These are phyloP conservation scores for Polygonum aviculare DNA, from an alignment of 148 eudicot species.

Conservation along the genomic window DNA sequence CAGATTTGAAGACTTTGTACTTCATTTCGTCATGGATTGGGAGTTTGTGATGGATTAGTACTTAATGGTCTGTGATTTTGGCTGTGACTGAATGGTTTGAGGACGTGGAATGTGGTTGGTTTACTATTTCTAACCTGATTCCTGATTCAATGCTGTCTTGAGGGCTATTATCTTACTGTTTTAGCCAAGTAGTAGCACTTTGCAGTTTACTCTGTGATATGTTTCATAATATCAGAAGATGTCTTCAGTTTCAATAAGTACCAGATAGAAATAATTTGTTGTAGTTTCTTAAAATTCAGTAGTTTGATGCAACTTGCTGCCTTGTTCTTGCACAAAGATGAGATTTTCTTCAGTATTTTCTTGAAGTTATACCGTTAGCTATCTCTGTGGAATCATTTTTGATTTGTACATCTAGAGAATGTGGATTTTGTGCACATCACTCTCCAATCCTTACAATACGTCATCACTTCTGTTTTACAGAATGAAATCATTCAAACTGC, in stretches of 20 bases:
- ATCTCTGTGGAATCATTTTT: background rate
- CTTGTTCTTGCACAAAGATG: background rate
- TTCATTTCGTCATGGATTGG: background rate
- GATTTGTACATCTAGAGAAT: background rate
- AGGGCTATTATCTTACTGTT: background rate
- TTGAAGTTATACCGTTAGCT: background rate
- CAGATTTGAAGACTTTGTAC: background rate
- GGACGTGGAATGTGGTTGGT: too few relatives aligned
- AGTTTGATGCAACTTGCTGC: background rate
- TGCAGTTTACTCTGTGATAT: background rate
- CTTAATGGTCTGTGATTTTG: background rate
- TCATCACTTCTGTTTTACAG: conserved; percentile 27
- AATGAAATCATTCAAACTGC: conserved; percentile 79
- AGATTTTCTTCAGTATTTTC: background rate
- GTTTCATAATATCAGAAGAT: background rate
- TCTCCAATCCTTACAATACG: background rate
- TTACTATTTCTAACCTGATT: background rate
- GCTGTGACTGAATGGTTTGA: background rate
- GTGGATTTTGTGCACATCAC: background rate
- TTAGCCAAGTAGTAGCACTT: too few relatives aligned
- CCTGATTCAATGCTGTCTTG: background rate
- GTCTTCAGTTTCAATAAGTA: background rate
- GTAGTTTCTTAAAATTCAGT: background rate
- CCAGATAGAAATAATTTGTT: background rate
- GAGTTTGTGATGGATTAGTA: background rate